Base-by-base conservation (phyloP, 306 rosid species). In the Hippophae tibetana region DNA sequence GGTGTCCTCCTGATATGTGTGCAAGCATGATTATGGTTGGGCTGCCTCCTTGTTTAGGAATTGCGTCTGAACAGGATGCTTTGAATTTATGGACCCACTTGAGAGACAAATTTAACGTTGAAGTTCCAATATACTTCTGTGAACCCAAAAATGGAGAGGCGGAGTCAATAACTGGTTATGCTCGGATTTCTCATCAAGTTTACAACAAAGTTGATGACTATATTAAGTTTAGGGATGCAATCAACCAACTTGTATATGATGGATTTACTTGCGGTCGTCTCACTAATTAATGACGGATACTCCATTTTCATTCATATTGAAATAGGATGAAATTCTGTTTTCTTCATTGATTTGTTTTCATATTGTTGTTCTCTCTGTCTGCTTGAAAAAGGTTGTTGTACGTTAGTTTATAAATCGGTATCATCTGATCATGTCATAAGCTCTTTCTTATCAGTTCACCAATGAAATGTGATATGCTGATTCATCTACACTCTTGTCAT, bases 11-110 rank as follows among this genome's bases (percentile, higher is more conserved):
- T 0, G 56, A 80, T 25, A 86, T 89, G 95, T 86, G 84, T 58
- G 57, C 79, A 0, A 84, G 87, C 74, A 86, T 89, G 97, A 54
- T 86, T 61, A 86, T 89, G 97, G 89, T 89, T 10, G 95, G 89
- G 40, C 48, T 89, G 63, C 97, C 97, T 8, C 50, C 79, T 56
- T 76, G 78, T 77, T 86, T 86, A 78, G 86, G 80, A 27, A 59
- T 89, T 75, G 46, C 8, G 0, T 79, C 79, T 60, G 93, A 84
- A 42, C 69, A 74, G 2, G 84, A 84, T 74, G 72, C 86, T 52
- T 57, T 74, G 53, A 74, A 70, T 66, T 55, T 89, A 13, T 70
- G 89, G 75, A 60, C 77, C 43, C 86, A 72, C 74, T 69, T 89
- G 63, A 74, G 93, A 76, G 83, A 78, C 60, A 66, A 54, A 47